Evolutionary conservation across 2,329 filamentous ascomycete species (phyloP), one percentile per base, ranked within the genome.

Genomic region (Dactylellina drechsleri): DNA sequence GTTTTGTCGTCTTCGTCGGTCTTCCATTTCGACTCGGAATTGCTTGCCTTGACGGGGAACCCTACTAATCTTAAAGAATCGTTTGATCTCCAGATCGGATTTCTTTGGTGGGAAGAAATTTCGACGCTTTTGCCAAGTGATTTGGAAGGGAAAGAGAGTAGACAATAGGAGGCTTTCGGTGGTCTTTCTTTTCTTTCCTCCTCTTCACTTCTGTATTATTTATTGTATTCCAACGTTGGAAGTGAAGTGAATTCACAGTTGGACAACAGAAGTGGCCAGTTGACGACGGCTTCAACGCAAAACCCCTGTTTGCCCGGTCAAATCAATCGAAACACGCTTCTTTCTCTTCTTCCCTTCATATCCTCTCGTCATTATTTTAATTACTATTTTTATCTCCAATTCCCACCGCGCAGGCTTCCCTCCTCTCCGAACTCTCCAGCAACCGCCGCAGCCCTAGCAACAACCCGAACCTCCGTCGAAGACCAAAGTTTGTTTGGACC

Each of bases 281-380:
- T 52, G 61, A 72, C 68, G 68, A 66, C 61, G 49, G 49, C 56
- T 57, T 57, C 61, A 73, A 73, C 61, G 57, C 67, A 71, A 45
- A 18, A 43, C 67, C 64, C 64, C 64, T 67, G 64, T 58, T 50
- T 49, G 54, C 43, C 36, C 40, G 31, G 31, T 5, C 6, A 10
- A 36, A 10, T 5, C 43, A 47, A 40, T 52, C 2, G 20, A 45
- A 53, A 58, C 70, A 56, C 71, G 57, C 58, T 75, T 52, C 40
- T 36, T 10, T 36, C 31, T 36, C 31, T 23, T 23, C 23, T 23
- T 23, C 23, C 4, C 23, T 23, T 23, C 23, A 23, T n/a, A n/a
- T 23, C 23, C 23, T 23, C 23, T 23, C 23, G 23, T 23, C 23
- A 4, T 23, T 23, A 23, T 23, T 23, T 23, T 4, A 23, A 23